Percentiles rank a stretch among this genome's conserved stretches.
These are phyloP conservation scores for Cucurbita pepo DNA, from an alignment of 306 rosid species.

Conservation along the genomic window DNA sequence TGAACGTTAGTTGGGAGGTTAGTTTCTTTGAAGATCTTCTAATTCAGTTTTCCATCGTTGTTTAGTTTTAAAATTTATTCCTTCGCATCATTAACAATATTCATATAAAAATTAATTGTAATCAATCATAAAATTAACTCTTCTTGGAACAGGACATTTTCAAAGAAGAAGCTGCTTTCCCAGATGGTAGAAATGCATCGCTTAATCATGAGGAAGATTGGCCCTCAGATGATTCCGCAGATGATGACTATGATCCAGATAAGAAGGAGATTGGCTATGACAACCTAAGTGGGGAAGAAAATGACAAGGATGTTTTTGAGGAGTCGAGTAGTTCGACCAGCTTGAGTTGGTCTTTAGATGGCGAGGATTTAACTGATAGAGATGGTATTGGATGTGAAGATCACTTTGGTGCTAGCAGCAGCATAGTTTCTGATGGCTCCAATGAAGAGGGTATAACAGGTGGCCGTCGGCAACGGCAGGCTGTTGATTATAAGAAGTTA, in stretches of 20 bases:
- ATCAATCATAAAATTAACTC: not conserved
- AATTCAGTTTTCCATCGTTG: not conserved
- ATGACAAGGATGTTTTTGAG: slow-evolving; percentile 24
- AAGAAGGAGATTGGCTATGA: slow-evolving; percentile 34
- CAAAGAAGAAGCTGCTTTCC: slow-evolving; percentile 75
- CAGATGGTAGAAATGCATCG: slow-evolving; percentile 34
- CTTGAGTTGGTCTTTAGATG: slow-evolving; percentile 34
- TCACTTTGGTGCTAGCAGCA: slow-evolving; percentile 21
- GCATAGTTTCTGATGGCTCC: slow-evolving; percentile 53
- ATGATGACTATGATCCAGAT: slow-evolving; percentile 77
- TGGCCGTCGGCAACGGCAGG: slow-evolving; percentile 59
- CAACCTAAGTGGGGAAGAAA: slow-evolving; percentile 24
- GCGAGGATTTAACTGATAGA: slow-evolving; percentile 16
- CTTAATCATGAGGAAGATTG: slow-evolving; percentile 57
- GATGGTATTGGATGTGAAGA: slow-evolving; percentile 20
- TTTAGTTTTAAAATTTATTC: not conserved
- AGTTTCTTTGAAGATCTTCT: slow-evolving; percentile 6
- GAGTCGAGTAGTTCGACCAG: slow-evolving; percentile 31
- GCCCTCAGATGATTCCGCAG: slow-evolving; percentile 94
- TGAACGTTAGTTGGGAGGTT: slow-evolving; percentile 70
- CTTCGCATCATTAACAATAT: not conserved
- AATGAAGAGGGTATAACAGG: slow-evolving; percentile 29
- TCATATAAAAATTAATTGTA: not conserved
- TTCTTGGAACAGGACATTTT: slow-evolving; percentile 45
- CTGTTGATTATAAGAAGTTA: slow-evolving; percentile 64